phyloP scores from a whole-genome alignment of 805 yeast genomes.

The Pichia eremophila region DNA sequence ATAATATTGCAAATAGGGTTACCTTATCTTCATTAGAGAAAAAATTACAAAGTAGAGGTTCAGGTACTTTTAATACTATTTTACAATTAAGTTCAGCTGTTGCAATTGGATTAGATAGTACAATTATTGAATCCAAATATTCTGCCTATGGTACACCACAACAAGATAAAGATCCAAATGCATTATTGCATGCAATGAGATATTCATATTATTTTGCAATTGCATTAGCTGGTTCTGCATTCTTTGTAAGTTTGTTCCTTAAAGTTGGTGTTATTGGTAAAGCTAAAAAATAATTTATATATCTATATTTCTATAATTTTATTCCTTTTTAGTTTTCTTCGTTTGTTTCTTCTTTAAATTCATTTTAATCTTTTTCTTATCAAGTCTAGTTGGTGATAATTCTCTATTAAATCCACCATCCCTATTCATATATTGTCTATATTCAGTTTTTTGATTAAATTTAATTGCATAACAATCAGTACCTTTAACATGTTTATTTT shows the following conservation, averaged over 20 bases:
- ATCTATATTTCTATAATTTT: neutral
- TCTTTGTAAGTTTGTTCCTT: conserved; percentile 26
- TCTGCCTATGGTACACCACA: conserved; percentile 23
- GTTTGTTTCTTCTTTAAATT: conserved; percentile 1
- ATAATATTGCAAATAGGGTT: conserved; percentile 36
- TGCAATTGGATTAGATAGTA: conserved; percentile 33
- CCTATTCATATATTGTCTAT: conserved; percentile 54
- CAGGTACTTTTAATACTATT: conserved; percentile 39
- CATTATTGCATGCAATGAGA: conserved; percentile 26
- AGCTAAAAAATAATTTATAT: conserved; percentile 2
- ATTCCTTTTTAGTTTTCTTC: neutral
- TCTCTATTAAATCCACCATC: conserved; percentile 47
- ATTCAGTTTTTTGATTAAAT: conserved; percentile 31
- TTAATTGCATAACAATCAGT: conserved; percentile 35
- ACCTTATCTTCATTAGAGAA: conserved; percentile 32
- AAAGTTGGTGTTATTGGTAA: conserved; percentile 29
- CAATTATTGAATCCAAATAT: conserved; percentile 28
- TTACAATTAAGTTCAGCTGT: conserved; percentile 33
- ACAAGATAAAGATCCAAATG: conserved; percentile 15
- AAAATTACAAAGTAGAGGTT: conserved; percentile 35
- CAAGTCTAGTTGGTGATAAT: conserved; percentile 33
- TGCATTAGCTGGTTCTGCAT: conserved; percentile 25
- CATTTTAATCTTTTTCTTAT: conserved; percentile 5
- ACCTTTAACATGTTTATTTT: conserved; percentile 46
- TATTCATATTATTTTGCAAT: conserved; percentile 33